Base-by-base conservation (phyloP, 169 alveolate species). In the Cytauxzoon felis region DNA sequence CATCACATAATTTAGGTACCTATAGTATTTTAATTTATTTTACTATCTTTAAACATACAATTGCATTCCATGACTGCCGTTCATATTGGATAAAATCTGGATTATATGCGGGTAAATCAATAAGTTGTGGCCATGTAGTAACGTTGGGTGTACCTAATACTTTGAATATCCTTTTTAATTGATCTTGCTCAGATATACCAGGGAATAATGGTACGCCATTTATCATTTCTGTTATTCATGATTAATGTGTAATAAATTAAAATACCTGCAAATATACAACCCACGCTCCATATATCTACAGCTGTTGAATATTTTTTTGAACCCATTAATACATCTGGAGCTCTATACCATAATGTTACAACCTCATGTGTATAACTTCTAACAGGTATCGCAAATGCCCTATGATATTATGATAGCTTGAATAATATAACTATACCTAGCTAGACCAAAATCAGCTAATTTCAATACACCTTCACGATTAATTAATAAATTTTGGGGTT, bases 321-420 rank as follows among this genome's bases (percentile, higher is more conserved):
- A 0, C 99, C 99, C 94, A 98, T 90, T 47, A 98, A 91, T 24
- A 98, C 98, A 79, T 98, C 99, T n/a, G 99, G 99, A 7, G 99
- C 99, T 49, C 99, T 72, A 81, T 97, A 97, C 99, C 99, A 97
- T 51, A 96, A 86, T 5, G 99, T 96, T 21, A 98, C 98, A 63
- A 68, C 99, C 84, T 98, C 99, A 72, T 96, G 99, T 34, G 99
- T 96, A 81, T 93, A 95, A 59, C 91, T 95, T 57, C 98, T 91
- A 24, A 95, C 99, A n/a, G 99, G 99, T 27, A 94, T 93, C 18
- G 98, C 98, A 73, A 93, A 94, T 8, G 98, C 98, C 63, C 98
- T 90, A 62, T 78, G 82, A 26, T 71, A 87, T 16, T 85, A 76
- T 29, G 90, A 75, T 52, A 76, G 27, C 3, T 27, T 9, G 62